phyloP scores from a whole-genome alignment of 192 early-diverging fungal genomes.

The Backusella mclennaniae region DNA sequence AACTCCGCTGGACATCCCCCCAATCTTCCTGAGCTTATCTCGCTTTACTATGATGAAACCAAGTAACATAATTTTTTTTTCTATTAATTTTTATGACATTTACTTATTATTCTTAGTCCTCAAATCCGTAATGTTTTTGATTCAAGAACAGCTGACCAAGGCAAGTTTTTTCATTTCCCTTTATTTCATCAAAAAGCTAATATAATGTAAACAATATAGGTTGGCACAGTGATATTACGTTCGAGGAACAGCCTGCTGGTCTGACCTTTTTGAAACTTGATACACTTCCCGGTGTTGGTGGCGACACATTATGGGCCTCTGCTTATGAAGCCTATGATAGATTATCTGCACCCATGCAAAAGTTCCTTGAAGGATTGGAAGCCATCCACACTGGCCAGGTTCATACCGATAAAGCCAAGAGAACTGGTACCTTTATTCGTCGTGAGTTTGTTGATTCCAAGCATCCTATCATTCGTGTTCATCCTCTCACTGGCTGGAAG shows the following conservation, averaged over 20 bases:
- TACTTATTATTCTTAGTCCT: neutral
- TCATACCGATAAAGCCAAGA: constrained; percentile 12
- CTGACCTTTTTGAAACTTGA: constrained; percentile 52
- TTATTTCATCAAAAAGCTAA: neutral
- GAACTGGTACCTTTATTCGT: constrained; percentile 13
- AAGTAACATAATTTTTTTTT: constrained; percentile 5
- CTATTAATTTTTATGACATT: neutral
- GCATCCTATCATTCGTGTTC: constrained; percentile 49
- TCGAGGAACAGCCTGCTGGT: constrained; percentile 54
- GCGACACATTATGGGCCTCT: constrained; percentile 60
- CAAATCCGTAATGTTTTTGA: neutral
- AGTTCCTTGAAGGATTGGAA: constrained; percentile 54
- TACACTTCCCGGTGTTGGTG: constrained; percentile 43
- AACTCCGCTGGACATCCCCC: constrained; percentile 12
- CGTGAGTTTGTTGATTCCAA: constrained; percentile 13
- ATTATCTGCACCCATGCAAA: constrained; percentile 53
- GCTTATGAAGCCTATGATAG: constrained; percentile 61
- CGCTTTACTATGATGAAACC: constrained; percentile 3
- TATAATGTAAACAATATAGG: neutral
- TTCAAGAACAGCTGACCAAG: neutral
- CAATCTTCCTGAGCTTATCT: constrained; percentile 20
- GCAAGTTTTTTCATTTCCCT: neutral
- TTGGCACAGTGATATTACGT: constrained; percentile 59
- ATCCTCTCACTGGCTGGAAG: constrained; percentile 62
- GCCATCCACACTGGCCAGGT: constrained; percentile 44